Evolutionary conservation across 1,284 basidiomycete species (phyloP).

Genomic region (Rhodotorula sp.): DNA sequence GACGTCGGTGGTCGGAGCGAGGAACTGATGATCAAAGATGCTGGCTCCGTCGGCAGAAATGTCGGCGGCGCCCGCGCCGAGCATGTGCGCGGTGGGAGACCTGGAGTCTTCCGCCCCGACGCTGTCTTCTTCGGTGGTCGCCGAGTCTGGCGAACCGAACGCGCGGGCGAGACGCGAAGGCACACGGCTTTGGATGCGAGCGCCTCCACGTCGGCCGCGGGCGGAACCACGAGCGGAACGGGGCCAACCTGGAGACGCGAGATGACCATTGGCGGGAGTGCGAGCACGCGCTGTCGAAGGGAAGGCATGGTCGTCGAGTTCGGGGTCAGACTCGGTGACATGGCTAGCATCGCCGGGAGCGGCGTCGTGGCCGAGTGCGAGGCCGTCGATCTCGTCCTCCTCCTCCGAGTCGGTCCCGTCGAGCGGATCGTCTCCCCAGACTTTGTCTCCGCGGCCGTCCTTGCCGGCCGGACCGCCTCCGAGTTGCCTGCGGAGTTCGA

Average conservation of each 20-base stretch:
- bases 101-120: constrained; percentile 5
- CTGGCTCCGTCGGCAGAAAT: constrained; percentile 33
- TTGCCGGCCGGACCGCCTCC: constrained; percentile 28
- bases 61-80: constrained; percentile 5
- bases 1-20: background rate
- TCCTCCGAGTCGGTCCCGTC: constrained; percentile 26
- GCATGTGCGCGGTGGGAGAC: constrained; percentile 9
- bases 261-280: constrained; percentile 5
- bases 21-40: constrained; percentile 41
- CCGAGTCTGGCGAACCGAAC: constrained; percentile 6
- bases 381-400: background rate
- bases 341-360: background rate
- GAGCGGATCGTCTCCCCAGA: constrained; percentile 36
- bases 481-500: constrained; percentile 53
- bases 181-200: constrained; percentile 15
- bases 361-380: background rate
- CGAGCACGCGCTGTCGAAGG: background rate
- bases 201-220: constrained; percentile 22
- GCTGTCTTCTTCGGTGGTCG: constrained; percentile 10
- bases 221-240: constrained; percentile 24
- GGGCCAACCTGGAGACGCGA: constrained; percentile 1
- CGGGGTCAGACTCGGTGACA: constrained; percentile 9
- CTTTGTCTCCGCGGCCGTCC: constrained; percentile 17
- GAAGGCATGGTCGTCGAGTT: constrained; percentile 13
- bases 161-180: constrained; percentile 30